phyloP scores from a whole-genome alignment of 371 early-diverging fungal species.

The Globomyces sp. region DNA sequence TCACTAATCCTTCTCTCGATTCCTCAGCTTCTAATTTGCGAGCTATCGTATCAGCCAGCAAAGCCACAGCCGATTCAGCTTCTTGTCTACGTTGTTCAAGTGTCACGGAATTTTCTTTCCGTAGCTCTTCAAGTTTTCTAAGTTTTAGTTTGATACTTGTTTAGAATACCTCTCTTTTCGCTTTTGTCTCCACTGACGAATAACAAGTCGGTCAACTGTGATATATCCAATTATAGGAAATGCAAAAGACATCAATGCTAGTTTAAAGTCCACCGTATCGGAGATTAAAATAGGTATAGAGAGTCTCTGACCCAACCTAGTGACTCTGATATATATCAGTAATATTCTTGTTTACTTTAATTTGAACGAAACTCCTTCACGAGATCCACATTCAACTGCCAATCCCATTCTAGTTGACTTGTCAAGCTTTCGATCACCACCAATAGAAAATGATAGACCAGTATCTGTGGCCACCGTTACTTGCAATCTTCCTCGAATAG shows the following conservation, averaged over 20 bases:
- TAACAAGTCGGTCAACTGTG: slow-evolving; percentile 64
- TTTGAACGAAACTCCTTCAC: slow-evolving; percentile 70
- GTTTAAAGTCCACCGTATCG: slow-evolving; percentile 62
- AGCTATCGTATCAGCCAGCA: slow-evolving; percentile 70
- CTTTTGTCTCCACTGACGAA: slow-evolving; percentile 67
- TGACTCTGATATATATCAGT: slow-evolving; percentile 49
- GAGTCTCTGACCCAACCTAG: slow-evolving; percentile 80
- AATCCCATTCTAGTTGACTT: slow-evolving; percentile 70
- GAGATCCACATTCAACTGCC: slow-evolving; percentile 71
- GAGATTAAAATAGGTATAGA: slow-evolving; percentile 78
- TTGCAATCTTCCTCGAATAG: slow-evolving; percentile 32
- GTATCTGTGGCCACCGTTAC: slow-evolving; percentile 32
- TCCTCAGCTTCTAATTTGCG: slow-evolving; percentile 68
- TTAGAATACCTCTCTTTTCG: slow-evolving; percentile 57
- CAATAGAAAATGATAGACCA: slow-evolving; percentile 31
- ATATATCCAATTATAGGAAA: slow-evolving; percentile 65
- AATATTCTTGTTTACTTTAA: slow-evolving; percentile 49
- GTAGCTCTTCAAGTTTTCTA: slow-evolving; percentile 69
- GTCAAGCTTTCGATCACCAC: slow-evolving; percentile 48
- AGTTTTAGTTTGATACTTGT: background rate
- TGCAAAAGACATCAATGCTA: slow-evolving; percentile 65
- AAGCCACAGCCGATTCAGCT: slow-evolving; percentile 70
- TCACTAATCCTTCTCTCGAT: slow-evolving; percentile 70
- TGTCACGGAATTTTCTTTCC: slow-evolving; percentile 72
- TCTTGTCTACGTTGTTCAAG: slow-evolving; percentile 70